These are phyloP conservation scores for Orbilia javanica DNA, from an alignment of 2,329 filamentous ascomycete genomes.

Conservation along the genomic window DNA sequence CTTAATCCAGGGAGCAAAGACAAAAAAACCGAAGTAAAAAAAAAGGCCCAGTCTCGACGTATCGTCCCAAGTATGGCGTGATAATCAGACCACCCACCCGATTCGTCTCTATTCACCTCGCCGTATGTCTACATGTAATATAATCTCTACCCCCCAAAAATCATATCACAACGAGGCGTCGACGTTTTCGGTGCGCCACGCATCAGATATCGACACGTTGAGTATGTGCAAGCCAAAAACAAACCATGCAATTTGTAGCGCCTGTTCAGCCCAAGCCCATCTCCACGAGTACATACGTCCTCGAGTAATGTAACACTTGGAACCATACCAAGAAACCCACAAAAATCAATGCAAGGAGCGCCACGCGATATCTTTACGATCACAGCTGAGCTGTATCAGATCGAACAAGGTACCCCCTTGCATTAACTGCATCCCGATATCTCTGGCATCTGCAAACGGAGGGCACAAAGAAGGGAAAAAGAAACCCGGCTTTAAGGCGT, in stretches of 20 bases:
- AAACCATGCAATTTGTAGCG: neutral
- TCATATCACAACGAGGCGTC: neutral
- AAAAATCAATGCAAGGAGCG: slow-evolving; percentile 3
- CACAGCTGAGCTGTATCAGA: neutral
- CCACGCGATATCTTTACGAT: neutral
- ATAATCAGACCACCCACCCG: slow-evolving; percentile 12
- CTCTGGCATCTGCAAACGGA: slow-evolving; percentile 7
- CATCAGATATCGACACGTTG: slow-evolving; percentile 8
- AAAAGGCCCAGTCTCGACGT: neutral
- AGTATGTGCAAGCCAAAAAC: slow-evolving; percentile 3
- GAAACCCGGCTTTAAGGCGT: neutral
- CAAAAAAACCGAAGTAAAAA: neutral
- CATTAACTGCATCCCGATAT: neutral
- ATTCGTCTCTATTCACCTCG: neutral
- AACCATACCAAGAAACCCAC: neutral
- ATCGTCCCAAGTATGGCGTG: slow-evolving; percentile 15
- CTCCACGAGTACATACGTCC: neutral
- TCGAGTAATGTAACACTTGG: neutral
- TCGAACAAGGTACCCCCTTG: slow-evolving; percentile 23
- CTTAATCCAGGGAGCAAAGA: neutral
- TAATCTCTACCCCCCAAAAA: neutral
- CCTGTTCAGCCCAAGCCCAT: neutral
- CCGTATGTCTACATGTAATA: neutral
- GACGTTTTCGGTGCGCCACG: neutral
- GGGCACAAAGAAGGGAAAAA: neutral